A percentile compares a stretch with the other conserved stretches of the same genome.
Conservation (phyloP, 2,329 filamentous ascomycete species). For the Dryadomyces quercivorus region DNA sequence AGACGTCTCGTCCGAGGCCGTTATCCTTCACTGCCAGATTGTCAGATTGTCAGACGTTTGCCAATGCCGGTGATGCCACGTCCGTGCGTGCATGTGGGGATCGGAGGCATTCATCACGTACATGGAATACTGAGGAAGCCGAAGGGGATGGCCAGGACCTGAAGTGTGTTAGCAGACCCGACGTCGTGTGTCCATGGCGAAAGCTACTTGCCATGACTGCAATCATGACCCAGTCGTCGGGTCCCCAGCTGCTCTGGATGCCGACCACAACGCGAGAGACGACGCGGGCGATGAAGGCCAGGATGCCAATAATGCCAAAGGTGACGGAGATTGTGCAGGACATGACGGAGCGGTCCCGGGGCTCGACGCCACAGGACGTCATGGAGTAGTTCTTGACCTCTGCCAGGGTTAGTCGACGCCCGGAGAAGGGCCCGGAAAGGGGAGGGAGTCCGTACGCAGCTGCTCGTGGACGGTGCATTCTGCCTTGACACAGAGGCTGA, state of each 20-base stretch:
- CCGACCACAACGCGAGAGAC: constrained; percentile 16
- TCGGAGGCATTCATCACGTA: constrained; percentile 8
- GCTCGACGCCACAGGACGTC: constrained; percentile 15
- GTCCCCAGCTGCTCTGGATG: constrained; percentile 16
- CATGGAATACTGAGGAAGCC: constrained; percentile 16
- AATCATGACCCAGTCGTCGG: constrained; percentile 19
- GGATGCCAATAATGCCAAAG: constrained; percentile 17
- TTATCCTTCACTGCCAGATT: constrained; percentile 25
- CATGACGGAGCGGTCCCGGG: constrained; percentile 16
- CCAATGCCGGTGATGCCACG: neutral
- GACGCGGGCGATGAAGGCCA: constrained; percentile 19
- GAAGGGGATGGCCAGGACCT: constrained; percentile 14
- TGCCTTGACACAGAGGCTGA: constrained; percentile 1
- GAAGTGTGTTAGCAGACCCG: constrained; percentile 9
- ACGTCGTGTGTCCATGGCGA: too few species aligned
- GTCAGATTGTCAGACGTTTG: too few species aligned
- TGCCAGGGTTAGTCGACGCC: constrained; percentile 1
- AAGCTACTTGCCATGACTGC: neutral
- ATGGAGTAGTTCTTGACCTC: constrained; percentile 18
- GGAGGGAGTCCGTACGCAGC: neutral
- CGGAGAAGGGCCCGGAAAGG: neutral
- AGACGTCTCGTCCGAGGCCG: constrained; percentile 31
- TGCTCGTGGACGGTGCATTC: constrained; percentile 6
- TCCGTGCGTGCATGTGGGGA: too few species aligned
- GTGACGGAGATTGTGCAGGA: constrained; percentile 16